Base-by-base conservation (phyloP, 2,329 filamentous ascomycete genomes). In the Aspergillus ochraceoroseus region DNA sequence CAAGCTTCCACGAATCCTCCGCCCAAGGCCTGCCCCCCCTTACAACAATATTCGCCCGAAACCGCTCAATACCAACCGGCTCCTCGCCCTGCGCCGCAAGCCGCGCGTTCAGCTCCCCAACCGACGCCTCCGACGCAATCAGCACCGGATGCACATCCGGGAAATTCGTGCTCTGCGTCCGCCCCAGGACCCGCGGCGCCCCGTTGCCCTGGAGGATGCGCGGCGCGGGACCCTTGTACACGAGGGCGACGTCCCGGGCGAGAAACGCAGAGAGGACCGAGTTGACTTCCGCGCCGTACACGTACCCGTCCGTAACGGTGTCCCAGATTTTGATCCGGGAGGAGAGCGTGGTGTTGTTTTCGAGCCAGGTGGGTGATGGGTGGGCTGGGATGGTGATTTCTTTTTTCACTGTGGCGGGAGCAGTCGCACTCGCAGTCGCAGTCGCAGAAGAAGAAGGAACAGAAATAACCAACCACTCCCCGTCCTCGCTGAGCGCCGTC, bases 11-110 rank as follows among this genome's bases (percentile, higher is more conserved):
- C 11, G 68, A 67, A 56, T 83, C 79, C 55, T 83, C 80, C 25
- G 70, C 69, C 79, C 79, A 83, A 0, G 79, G 71, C 38, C 65
- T 23, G 5, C 26, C 38, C 1, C 79, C 79, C 9, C 65, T 63
- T 29, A 83, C 70, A 14, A 83, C 68, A 40, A 83, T 77, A 56
- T 83, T 83, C 1, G 79, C 77, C 12, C 80, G 64, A 57, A 83
- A 83, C 2, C 79, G 71, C 55, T 82, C 78, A 41, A 82, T 74
- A 0, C 68, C 74, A 22, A 80, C 70, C n/a, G 67, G 62, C 3
- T 70, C 64, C 17, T 69, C 63, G 1, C 69, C 67, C 15, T 53
- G 57, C 18, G 50, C 47, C 20, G 42, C 51, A 15, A 83, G 62
- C 9, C 78, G 70, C 2, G 52, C 44, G 54, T 83, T 82, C 17